These are phyloP conservation scores for Taphrina deformans DNA, from an alignment of 1,139 yeast genomes.

Conservation along the genomic window DNA sequence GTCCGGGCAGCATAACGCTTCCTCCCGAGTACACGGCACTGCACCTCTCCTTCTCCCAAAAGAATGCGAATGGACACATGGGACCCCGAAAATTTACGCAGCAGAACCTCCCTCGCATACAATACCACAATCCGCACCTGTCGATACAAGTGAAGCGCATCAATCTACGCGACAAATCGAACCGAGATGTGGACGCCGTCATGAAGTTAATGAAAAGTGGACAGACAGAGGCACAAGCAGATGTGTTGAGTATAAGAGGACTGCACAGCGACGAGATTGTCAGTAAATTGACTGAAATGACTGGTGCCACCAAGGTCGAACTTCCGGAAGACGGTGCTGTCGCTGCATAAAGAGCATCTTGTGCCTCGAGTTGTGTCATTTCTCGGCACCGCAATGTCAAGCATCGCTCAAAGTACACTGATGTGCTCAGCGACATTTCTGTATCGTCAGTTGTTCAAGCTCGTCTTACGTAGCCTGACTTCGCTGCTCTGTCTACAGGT, in stretches of 20 bases:
- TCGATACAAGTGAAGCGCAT: constrained; percentile 4
- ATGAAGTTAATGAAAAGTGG: neutral
- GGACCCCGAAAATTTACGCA: constrained; percentile 29
- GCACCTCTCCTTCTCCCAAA: constrained; percentile 13
- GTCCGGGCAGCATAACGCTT: constrained; percentile 6
- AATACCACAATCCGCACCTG: constrained; percentile 26
- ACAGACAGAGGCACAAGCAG: neutral
- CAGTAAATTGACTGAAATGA: neutral
- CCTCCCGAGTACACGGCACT: constrained; percentile 13
- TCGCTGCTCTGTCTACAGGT: no score
- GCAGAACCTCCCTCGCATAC: constrained; percentile 22
- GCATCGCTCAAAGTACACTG: no score
- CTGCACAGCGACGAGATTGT: constrained; percentile 25
- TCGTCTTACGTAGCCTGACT: no score
- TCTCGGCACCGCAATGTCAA: no score
- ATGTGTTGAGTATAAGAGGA: neutral
- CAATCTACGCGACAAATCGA: neutral
- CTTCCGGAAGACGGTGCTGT: neutral
- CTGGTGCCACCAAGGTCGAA: constrained; percentile 7
- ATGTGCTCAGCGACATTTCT: no score
- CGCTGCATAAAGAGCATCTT: neutral
- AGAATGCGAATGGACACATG: constrained; percentile 31
- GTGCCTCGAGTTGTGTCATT: neutral
- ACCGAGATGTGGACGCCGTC: neutral
- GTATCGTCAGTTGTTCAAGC: no score